phyloP scores from a whole-genome alignment of 441 rosid species.

The Bocquillonia castaneifolia region DNA sequence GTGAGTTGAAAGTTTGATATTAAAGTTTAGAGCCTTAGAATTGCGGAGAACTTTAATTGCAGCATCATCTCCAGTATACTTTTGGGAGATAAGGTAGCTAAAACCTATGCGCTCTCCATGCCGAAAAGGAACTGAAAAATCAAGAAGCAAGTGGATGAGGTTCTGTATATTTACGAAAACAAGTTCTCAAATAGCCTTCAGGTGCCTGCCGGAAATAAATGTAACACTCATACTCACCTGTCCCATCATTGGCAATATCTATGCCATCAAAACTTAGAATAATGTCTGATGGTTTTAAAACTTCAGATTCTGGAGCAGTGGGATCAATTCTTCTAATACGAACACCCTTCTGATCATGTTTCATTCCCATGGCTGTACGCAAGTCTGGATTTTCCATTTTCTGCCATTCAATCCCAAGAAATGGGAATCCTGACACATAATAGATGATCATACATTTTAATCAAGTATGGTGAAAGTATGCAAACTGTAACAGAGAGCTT shows the following conservation, averaged over 20 bases:
- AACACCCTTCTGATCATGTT: slow-evolving; percentile 79
- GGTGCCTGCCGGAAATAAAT: neutral
- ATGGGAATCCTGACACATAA: slow-evolving; percentile 62
- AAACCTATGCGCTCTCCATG: slow-evolving; percentile 93
- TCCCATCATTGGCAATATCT: slow-evolving; percentile 93
- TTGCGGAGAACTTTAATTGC: slow-evolving; percentile 68
- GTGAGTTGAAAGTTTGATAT: slow-evolving; percentile 75
- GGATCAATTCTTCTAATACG: slow-evolving; percentile 88
- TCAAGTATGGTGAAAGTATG: slow-evolving; percentile 8
- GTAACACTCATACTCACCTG: slow-evolving; percentile 42
- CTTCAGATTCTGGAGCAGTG: slow-evolving; percentile 71
- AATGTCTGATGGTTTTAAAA: slow-evolving; percentile 77
- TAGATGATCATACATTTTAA: slow-evolving; percentile 1
- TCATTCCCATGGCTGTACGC: slow-evolving; percentile 79
- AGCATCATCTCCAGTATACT: slow-evolving; percentile 81
- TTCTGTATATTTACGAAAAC: neutral
- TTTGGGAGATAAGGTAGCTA: slow-evolving; percentile 89
- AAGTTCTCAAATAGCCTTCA: neutral
- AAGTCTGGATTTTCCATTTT: slow-evolving; percentile 96
- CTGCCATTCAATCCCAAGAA: slow-evolving; percentile 95
- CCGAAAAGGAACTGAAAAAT: slow-evolving; percentile 74
- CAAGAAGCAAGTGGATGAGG: slow-evolving; percentile 5
- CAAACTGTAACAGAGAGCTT: neutral
- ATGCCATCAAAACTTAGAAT: slow-evolving; percentile 82
- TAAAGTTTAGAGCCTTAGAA: slow-evolving; percentile 47